These are phyloP conservation scores for Phylloporus sp. DNA, from an alignment of 768 basidiomycete species.

Conservation along the genomic window DNA sequence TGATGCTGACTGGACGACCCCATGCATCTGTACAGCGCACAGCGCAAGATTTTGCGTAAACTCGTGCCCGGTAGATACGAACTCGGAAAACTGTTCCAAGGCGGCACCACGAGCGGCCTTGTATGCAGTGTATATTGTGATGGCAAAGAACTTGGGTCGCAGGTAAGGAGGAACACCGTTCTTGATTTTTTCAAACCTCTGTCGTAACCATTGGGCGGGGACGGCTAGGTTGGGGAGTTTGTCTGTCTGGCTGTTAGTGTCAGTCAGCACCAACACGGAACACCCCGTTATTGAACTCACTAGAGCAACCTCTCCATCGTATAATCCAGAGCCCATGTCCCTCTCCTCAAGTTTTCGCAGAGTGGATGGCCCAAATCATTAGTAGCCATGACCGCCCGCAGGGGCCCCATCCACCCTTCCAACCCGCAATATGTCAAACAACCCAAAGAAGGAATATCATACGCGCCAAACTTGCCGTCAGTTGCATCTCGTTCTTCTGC, in stretches of 20 bases:
- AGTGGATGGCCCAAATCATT: slow-evolving; percentile 95
- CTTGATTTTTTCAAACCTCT: slow-evolving; percentile 82
- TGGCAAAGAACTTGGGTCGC: slow-evolving; percentile 93
- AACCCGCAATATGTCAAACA: slow-evolving; percentile 86
- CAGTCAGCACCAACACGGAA: slow-evolving; percentile 10
- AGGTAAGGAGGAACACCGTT: slow-evolving; percentile 74
- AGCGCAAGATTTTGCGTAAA: slow-evolving; percentile 91
- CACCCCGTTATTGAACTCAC: slow-evolving; percentile 43
- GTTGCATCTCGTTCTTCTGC: slow-evolving; percentile 92
- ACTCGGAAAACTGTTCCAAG: slow-evolving; percentile 85
- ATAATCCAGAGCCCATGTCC: slow-evolving; percentile 92
- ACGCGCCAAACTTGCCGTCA: slow-evolving; percentile 71
- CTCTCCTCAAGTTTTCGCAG: slow-evolving; percentile 81
- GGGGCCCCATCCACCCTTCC: slow-evolving; percentile 94
- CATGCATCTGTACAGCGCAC: slow-evolving; percentile 86
- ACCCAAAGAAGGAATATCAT: slow-evolving; percentile 72
- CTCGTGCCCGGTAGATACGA: slow-evolving; percentile 75
- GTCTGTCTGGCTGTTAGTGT: slow-evolving; percentile 46
- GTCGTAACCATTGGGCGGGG: slow-evolving; percentile 80
- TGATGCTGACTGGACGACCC: slow-evolving; percentile 85
- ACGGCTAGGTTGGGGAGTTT: slow-evolving; percentile 62
- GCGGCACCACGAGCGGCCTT: slow-evolving; percentile 81
- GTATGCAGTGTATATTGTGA: slow-evolving; percentile 87
- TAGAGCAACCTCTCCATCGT: slow-evolving; percentile 60
- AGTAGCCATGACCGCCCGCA: slow-evolving; percentile 76